These are phyloP conservation scores for Rachicladosporium sp. DNA, from an alignment of 2,329 filamentous ascomycete species.

Conservation along the genomic window DNA sequence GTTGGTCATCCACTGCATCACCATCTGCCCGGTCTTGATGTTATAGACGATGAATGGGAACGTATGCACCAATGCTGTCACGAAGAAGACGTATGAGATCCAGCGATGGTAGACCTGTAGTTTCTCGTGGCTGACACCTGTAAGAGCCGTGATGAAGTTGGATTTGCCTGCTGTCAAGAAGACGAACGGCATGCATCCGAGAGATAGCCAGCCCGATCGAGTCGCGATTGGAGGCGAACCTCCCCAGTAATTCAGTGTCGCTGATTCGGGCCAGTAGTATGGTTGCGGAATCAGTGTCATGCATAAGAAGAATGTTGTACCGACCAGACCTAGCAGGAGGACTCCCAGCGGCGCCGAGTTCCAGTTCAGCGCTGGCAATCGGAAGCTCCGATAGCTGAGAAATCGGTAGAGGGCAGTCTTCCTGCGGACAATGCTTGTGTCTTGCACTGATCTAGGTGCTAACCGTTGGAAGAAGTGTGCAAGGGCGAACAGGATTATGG, in stretches of 20 bases:
- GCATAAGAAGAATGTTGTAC: slow-evolving; percentile 37
- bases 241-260: slow-evolving; percentile 23
- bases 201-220: slow-evolving; percentile 39
- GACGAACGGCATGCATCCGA: slow-evolving; percentile 41
- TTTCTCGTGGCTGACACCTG: slow-evolving; percentile 45
- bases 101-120: slow-evolving; percentile 46
- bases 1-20: slow-evolving; percentile 31
- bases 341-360: slow-evolving; percentile 36
- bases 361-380: slow-evolving; percentile 25
- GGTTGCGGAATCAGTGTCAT: slow-evolving; percentile 29
- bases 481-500: slow-evolving; percentile 34
- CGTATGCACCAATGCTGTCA: slow-evolving; percentile 45
- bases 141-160: slow-evolving; percentile 42
- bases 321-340: slow-evolving; percentile 28
- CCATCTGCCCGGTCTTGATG: slow-evolving; percentile 37
- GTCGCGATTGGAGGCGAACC: slow-evolving; percentile 43
- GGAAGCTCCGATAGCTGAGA: slow-evolving; percentile 30
- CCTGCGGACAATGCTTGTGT: slow-evolving; percentile 19
- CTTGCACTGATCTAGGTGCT: too few relatives aligned
- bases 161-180: slow-evolving; percentile 34
- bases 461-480: too few relatives aligned
- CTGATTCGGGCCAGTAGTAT: slow-evolving; percentile 44
- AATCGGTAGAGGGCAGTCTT: slow-evolving; percentile 28
- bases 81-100: slow-evolving; percentile 44
- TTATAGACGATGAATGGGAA: slow-evolving; percentile 48